Base-by-base conservation (phyloP, 2,329 filamentous ascomycete genomes). In the Colletotrichum camelliae region DNA sequence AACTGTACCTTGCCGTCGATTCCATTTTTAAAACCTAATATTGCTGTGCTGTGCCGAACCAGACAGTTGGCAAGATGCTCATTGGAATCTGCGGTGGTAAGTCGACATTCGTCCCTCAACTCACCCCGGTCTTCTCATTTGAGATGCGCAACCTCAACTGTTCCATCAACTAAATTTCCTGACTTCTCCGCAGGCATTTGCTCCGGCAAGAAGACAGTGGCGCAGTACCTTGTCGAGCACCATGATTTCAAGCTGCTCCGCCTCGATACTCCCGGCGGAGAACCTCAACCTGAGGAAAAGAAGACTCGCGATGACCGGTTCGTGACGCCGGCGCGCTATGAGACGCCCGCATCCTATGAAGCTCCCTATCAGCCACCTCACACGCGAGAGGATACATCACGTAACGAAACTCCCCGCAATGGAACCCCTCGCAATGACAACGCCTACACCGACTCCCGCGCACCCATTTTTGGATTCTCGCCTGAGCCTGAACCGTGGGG, bases 151-250 rank as follows among this genome's bases (percentile, higher is more conserved):
- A 66, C 35, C 21, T 39, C 35, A n/a, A 64, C 35, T 27, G 9
- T 7, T 43, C 15, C 31, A 68, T 81, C 52, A 18, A 74, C 4
- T 37, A 21, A 29, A 31, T 21, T 2, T 12, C 37, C 70, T 67
- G 5, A 73, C 74, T 21, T 62, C 15, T 37, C 35, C 55, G 55
- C 81, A 97, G 96, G 95, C 81, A 96, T 98, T 81, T 98, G 96
- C 87, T 93, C 96, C 65, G 97, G 97, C 81, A 98, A 98, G 87
- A 93, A 93, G 82, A 95, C 95, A 12, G 95, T 98, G 78, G 96
- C 96, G 74, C 91, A 95, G 70, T 98, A 98, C 83, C 91, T 99
- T 10, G 91, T 96, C 78, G 91, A 96, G 78, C 91, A 96, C 78
- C 94, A 98, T 84, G 92, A 91, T 77, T 99, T 98, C 86, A 92